Evolutionary conservation across 192 early-diverging fungal species (phyloP).

Genomic region (Mortierella claussenii): DNA sequence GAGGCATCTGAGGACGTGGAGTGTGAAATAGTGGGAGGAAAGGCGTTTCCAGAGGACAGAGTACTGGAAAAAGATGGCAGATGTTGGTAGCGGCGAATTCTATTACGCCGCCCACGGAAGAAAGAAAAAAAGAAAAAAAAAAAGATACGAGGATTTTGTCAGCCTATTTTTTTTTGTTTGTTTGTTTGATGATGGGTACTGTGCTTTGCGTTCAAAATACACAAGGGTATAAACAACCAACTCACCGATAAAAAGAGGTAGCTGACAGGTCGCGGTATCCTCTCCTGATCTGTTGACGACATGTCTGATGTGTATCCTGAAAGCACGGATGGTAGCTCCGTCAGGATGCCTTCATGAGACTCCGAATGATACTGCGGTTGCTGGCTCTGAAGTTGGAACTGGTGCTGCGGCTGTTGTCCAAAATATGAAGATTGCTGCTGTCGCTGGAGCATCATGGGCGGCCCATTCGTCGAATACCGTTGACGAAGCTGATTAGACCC

Average conservation of each 20-base stretch:
- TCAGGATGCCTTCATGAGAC: not conserved
- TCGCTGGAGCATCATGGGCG: not conserved
- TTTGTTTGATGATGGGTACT: too few species aligned
- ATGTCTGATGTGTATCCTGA: not conserved
- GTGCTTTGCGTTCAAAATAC: too few species aligned
- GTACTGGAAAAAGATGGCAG: constrained; percentile 93
- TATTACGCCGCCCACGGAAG: too few species aligned
- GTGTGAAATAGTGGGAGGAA: constrained; percentile 83
- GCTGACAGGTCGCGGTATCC: constrained; percentile 43
- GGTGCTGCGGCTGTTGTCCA: not conserved
- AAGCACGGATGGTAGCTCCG: too few species aligned
- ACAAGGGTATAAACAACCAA: not conserved
- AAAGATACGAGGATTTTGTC: too few species aligned
- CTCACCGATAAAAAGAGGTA: constrained; percentile 53
- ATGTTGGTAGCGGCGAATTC: constrained; percentile 77
- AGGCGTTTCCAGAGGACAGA: constrained; percentile 82
- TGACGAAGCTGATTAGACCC: not conserved
- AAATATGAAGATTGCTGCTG: constrained; percentile 2
- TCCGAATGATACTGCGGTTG: not conserved
- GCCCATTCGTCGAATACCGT: not conserved
- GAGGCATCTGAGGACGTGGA: constrained; percentile 77
- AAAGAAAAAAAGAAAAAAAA: not conserved
- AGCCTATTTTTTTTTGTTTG: too few species aligned
- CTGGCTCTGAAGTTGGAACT: constrained; percentile 11
- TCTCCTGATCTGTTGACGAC: constrained; percentile 5